Evolutionary conservation across 768 basidiomycete species (phyloP).

Genomic region (Cantharellus anzutake): DNA sequence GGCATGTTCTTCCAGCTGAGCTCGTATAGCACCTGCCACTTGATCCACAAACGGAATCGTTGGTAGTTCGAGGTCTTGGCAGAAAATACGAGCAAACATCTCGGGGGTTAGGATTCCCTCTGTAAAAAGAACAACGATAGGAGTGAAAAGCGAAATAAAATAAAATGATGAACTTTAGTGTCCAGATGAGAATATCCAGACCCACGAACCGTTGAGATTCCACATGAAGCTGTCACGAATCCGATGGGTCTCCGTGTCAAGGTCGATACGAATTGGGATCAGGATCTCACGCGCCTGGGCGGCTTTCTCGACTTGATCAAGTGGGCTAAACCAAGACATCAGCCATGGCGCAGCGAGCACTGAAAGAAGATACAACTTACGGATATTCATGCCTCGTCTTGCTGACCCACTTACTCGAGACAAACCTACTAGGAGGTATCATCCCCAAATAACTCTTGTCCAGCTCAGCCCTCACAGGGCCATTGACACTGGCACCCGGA

Average conservation of each 20-base stretch:
- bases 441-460: constrained; percentile 84
- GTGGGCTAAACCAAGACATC: constrained; percentile 21
- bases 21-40: constrained; percentile 69
- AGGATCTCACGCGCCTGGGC: constrained; percentile 37
- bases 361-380: constrained; percentile 30
- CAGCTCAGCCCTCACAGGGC: constrained; percentile 27
- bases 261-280: constrained; percentile 86
- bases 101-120: constrained; percentile 70
- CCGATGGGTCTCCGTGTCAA: constrained; percentile 80
- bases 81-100: constrained; percentile 71
- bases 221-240: constrained; percentile 92
- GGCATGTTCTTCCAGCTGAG: constrained; percentile 82
- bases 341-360: constrained; percentile 5
- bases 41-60: constrained; percentile 46
- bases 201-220: constrained; percentile 54
- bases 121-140: not conserved
- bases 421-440: constrained; percentile 63
- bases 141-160: not conserved
- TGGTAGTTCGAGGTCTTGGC: constrained; percentile 71
- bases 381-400: constrained; percentile 50
- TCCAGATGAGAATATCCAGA: not conserved
- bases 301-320: constrained; percentile 43
- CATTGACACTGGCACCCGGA: constrained; percentile 7
- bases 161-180: not conserved
- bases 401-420: constrained; percentile 37